Evolutionary conservation across 805 yeast genomes (phyloP), one percentile per base, ranked within the genome.

Genomic region (Yarrowia porcina): DNA sequence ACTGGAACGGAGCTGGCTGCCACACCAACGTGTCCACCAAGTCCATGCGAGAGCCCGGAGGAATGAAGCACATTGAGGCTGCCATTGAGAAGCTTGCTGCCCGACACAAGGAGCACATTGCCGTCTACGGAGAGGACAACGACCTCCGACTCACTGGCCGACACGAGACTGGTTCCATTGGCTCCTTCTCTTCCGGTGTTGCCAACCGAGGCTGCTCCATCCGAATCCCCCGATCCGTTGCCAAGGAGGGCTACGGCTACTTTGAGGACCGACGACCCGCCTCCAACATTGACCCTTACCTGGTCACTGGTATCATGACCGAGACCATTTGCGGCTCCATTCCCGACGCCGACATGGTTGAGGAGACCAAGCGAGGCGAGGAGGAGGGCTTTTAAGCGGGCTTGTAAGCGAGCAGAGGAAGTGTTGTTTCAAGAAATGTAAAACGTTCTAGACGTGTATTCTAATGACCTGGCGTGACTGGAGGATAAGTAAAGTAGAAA

Each of bases 1-100:
- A 93, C 81, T 94, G 98, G 98, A 94, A 94, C 78, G 99, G 99
- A 82, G 98, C 99, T 77, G 99, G 99, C 73, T 93, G 98, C 83
- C 99, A 94, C 81, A 94, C 99, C 77, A 94, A 94, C 78, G 98
- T 94, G 66, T 91, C 97, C 54, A 94, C 99, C 72, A 83, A 82
- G 77, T 75, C 74, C 59, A 94, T 93, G 98, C 91, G 99, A 83
- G 76, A 74, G 36, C 89, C 90, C 75, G 99, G 99, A 78, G 99
- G 99, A 76, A 90, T 94, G 91, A 89, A 89, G 79, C 81, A 78
- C 78, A 94, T 94, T 74, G 97, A 94, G 74, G 88, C 81, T 63
- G 98, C 98, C 65, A 85, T 94, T 73, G 90, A 87, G 76, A 90
- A 90, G 82, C 86, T 94, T 74, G 88, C 97, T 71, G 87, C 87